These are phyloP conservation scores for Tardiomyces digboiensis DNA, from an alignment of 1,139 yeast genomes.

Conservation along the genomic window DNA sequence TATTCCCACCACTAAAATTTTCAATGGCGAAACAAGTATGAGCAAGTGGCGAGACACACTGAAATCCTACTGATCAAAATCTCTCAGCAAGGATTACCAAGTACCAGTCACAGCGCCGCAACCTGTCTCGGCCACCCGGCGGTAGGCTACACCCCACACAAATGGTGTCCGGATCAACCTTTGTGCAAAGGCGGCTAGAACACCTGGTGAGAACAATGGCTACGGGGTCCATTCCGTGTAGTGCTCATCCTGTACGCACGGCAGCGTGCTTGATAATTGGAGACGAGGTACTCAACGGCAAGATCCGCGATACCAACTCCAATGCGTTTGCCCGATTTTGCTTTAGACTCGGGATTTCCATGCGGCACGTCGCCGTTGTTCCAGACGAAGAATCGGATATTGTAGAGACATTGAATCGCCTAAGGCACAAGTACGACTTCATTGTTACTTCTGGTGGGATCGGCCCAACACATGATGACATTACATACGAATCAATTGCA, in stretches of 20 bases:
- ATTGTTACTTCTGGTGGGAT: conserved; percentile 75
- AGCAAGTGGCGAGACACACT: too few species aligned
- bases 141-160: neutral
- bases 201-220: neutral
- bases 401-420: conserved; percentile 37
- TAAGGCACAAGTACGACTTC: conserved; percentile 50
- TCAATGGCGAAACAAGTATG: too few species aligned
- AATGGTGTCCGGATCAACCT: neutral
- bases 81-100: neutral
- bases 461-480: conserved; percentile 88
- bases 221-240: neutral
- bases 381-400: conserved; percentile 71
- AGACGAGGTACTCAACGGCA: conserved; percentile 84
- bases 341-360: conserved; percentile 53
- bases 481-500: conserved; percentile 66
- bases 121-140: too few species aligned
- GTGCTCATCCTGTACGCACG: conserved; percentile 12
- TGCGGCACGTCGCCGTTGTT: conserved; percentile 58
- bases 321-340: conserved; percentile 60
- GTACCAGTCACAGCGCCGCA: neutral
- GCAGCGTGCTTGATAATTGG: conserved; percentile 57
- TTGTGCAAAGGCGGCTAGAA: neutral
- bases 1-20: too few species aligned
- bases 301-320: conserved; percentile 73
- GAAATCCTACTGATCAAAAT: neutral